Evolutionary conservation across 2,329 filamentous ascomycete genomes (phyloP).

Genomic region (Sporothrix inflata): DNA sequence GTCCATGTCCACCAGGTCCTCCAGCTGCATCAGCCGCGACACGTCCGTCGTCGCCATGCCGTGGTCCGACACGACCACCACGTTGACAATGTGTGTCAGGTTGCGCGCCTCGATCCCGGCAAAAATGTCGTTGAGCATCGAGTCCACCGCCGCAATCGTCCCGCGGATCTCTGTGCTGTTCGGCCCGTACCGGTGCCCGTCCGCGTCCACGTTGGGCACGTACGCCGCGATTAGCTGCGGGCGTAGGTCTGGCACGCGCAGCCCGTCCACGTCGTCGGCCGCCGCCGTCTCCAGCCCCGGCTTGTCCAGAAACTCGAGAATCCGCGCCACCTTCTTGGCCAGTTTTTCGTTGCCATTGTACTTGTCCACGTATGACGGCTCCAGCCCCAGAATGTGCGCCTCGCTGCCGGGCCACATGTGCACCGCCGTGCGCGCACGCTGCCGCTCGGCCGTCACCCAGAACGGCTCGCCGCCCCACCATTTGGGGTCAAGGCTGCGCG

Average conservation of each 20-base stretch:
- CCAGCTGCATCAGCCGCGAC: slow-evolving; percentile 80
- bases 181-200: slow-evolving; percentile 86
- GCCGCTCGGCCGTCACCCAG: slow-evolving; percentile 88
- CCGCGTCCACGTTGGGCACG: slow-evolving; percentile 86
- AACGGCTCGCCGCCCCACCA: slow-evolving; percentile 97
- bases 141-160: slow-evolving; percentile 79
- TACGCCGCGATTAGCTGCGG: slow-evolving; percentile 94
- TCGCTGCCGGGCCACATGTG: slow-evolving; percentile 99
- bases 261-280: slow-evolving; percentile 44
- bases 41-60: slow-evolving; percentile 95
- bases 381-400: slow-evolving; percentile 74
- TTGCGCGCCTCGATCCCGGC: slow-evolving; percentile 78
- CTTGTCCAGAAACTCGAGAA: slow-evolving; percentile 82
- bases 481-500: slow-evolving; percentile 75
- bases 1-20: slow-evolving; percentile 79
- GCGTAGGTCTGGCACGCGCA: slow-evolving; percentile 55
- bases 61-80: slow-evolving; percentile 96
- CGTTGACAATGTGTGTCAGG: slow-evolving; percentile 85
- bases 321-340: slow-evolving; percentile 73
- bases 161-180: slow-evolving; percentile 88
- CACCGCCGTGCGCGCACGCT: slow-evolving; percentile 76
- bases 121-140: slow-evolving; percentile 78
- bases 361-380: slow-evolving; percentile 80
- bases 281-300: slow-evolving; percentile 68
- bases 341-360: slow-evolving; percentile 80